These are phyloP conservation scores for Sclerotinia nivalis DNA, from an alignment of 2,329 filamentous ascomycete species.

Conservation along the genomic window DNA sequence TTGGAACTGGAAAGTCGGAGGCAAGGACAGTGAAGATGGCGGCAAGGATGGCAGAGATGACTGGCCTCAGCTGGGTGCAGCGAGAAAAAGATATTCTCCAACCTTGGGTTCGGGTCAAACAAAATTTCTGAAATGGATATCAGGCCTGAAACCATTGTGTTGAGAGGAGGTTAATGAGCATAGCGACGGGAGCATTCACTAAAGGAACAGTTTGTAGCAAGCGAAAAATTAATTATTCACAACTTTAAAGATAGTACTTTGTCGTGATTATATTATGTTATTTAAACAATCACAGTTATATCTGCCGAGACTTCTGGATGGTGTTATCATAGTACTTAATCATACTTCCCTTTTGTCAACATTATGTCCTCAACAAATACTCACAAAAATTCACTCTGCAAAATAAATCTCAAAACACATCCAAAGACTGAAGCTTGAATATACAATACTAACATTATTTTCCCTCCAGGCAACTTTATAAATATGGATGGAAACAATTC, in stretches of 20 bases:
- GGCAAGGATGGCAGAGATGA: no score
- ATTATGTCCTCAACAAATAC: background rate
- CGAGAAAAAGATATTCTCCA: background rate
- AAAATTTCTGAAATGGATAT: background rate
- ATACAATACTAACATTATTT: background rate
- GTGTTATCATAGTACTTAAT: background rate
- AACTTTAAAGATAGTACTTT: background rate
- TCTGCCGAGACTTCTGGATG: background rate
- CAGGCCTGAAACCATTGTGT: background rate
- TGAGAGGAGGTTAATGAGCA: background rate
- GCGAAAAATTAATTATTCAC: conserved; percentile 1
- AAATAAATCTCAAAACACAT: background rate
- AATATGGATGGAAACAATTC: background rate
- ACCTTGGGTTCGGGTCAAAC: no score
- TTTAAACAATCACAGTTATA: background rate
- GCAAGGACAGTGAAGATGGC: no score
- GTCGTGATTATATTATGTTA: background rate
- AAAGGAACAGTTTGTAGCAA: background rate
- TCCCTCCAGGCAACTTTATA: background rate
- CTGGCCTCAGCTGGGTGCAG: no score
- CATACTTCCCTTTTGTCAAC: background rate
- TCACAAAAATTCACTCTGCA: background rate
- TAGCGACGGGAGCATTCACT: background rate
- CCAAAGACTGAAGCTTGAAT: background rate
- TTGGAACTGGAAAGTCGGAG: no score